These are phyloP conservation scores for Starmerella apis DNA, from an alignment of 805 yeast genomes.

Conservation along the genomic window DNA sequence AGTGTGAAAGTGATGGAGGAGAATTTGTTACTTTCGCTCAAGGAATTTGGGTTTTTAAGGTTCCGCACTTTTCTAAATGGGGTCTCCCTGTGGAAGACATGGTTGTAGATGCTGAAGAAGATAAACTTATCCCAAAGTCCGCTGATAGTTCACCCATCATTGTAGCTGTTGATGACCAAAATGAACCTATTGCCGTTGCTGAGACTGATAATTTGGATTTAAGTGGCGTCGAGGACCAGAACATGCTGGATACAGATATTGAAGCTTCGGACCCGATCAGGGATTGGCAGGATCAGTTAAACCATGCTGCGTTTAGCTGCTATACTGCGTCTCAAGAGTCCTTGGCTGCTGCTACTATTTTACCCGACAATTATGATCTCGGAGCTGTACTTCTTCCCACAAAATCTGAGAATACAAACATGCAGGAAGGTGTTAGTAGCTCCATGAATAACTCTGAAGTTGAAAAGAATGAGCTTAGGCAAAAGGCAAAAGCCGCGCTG, in stretches of 20 bases:
- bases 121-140: neutral
- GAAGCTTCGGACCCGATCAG: neutral
- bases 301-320: neutral
- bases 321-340: constrained; percentile 3
- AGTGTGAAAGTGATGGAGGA: constrained; percentile 55
- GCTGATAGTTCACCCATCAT: neutral
- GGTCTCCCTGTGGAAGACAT: constrained; percentile 44
- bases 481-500: neutral
- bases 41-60: constrained; percentile 69
- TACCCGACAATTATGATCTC: neutral
- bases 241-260: neutral
- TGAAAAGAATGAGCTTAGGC: neutral
- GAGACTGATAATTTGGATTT: constrained; percentile 13
- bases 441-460: too few relatives aligned
- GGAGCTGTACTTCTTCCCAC: neutral
- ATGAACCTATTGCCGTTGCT: constrained; percentile 4
- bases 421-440: too few relatives aligned
- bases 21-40: constrained; percentile 65
- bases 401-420: neutral
- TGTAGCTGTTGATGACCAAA: constrained; percentile 46
- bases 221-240: neutral
- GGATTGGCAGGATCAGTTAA: neutral
- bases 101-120: constrained; percentile 26
- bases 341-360: neutral
- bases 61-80: constrained; percentile 90